Conservation (phyloP, 768 basidiomycete species). For the Suillus placidus region DNA sequence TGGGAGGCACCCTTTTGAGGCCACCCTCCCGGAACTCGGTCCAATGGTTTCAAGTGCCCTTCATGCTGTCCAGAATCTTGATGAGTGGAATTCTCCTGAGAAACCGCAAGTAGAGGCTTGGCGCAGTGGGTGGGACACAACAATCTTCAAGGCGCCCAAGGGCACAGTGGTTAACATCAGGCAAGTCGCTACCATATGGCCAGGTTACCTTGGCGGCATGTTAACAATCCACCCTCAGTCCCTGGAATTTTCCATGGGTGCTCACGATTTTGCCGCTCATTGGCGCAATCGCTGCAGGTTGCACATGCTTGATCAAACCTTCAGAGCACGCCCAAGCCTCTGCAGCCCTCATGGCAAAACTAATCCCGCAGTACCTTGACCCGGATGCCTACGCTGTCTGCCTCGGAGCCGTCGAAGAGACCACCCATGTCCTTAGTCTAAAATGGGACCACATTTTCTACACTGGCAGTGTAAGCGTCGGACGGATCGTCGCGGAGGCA, state of each 20-base stretch:
- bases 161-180: constrained; percentile 57
- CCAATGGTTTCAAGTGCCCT: constrained; percentile 44
- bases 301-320: constrained; percentile 58
- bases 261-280: constrained; percentile 53
- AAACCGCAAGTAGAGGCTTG: constrained; percentile 38
- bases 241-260: constrained; percentile 65
- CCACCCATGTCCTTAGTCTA: constrained; percentile 30
- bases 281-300: constrained; percentile 71
- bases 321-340: constrained; percentile 57
- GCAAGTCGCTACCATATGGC: constrained; percentile 34
- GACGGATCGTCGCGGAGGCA: constrained; percentile 41
- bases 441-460: constrained; percentile 24
- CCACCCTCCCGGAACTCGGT: constrained; percentile 12
- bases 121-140: constrained; percentile 51
- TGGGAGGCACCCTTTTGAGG: constrained; percentile 27
- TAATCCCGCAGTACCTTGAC: constrained; percentile 56
- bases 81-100: constrained; percentile 55
- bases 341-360: constrained; percentile 47
- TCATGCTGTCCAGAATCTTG: constrained; percentile 47
- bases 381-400: constrained; percentile 49
- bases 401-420: constrained; percentile 44
- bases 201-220: background rate
- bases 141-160: constrained; percentile 56
- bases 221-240: constrained; percentile 34
- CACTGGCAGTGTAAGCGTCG: constrained; percentile 37